Percentiles rank a stretch among this genome's conserved stretches.
Evolutionary conservation across 768 basidiomycete species (phyloP).

Genomic region (Phanerodontia chrysosporium): DNA sequence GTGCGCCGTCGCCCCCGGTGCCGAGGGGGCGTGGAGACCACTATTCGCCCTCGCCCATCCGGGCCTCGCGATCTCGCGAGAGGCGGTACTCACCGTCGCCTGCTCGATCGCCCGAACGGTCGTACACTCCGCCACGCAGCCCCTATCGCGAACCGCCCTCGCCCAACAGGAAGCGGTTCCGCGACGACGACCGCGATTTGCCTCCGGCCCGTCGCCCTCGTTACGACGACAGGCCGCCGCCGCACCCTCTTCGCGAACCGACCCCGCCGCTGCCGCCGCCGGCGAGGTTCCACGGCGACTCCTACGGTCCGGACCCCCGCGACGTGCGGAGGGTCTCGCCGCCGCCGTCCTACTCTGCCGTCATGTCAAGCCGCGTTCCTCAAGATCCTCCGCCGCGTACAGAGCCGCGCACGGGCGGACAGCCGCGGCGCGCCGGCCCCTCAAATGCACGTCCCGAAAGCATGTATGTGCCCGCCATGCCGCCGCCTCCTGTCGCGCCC

Average conservation of each 20-base stretch:
- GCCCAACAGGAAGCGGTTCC: conserved; percentile 2
- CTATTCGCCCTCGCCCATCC: not conserved
- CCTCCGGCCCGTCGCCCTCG: not conserved
- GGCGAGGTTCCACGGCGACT: not conserved
- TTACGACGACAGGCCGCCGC: not conserved
- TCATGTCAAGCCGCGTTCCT: not conserved
- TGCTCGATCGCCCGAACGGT: not conserved
- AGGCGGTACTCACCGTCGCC: not conserved
- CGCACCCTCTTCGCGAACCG: not conserved
- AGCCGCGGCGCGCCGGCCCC: not conserved
- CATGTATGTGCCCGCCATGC: not conserved
- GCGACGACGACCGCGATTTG: not conserved
- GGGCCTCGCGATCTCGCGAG: not conserved
- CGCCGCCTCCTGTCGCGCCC: not conserved
- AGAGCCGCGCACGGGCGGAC: not conserved
- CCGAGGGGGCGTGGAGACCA: not conserved
- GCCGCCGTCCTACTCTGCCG: not conserved
- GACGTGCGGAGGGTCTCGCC: not conserved
- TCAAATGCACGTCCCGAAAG: not conserved
- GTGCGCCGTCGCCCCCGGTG: not conserved
- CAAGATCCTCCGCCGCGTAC: not conserved
- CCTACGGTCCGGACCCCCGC: not conserved
- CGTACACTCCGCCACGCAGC: not conserved
- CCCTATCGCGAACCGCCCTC: not conserved
- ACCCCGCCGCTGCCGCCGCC: not conserved